Percentiles rank a stretch among this genome's conserved stretches.
Conservation (phyloP, 106 monocot genomes). For the Dactylorhiza incarnata region DNA sequence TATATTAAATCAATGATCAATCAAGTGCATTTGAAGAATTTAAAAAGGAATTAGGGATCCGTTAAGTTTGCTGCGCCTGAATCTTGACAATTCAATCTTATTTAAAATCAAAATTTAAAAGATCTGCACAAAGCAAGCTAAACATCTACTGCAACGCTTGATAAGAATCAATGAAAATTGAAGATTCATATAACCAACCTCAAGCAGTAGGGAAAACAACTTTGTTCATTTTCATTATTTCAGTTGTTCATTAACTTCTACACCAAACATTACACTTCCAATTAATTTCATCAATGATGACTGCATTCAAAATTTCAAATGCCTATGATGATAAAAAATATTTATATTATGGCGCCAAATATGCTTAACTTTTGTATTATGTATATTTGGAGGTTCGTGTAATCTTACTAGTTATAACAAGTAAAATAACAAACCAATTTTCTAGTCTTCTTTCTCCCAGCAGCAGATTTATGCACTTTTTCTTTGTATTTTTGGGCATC, state of each 20-base stretch:
- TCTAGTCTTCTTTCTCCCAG: slow-evolving; percentile 23
- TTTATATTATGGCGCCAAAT: no score
- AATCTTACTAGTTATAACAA: not conserved
- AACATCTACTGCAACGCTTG: no score
- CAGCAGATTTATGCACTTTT: slow-evolving; percentile 4
- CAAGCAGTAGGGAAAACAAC: not conserved
- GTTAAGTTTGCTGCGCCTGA: no score
- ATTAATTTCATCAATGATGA: not conserved
- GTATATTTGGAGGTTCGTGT: no score
- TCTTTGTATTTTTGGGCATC: not conserved
- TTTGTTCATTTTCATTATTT: not conserved
- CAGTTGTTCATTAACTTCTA: not conserved
- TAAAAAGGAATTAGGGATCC: not conserved
- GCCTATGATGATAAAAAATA: no score
- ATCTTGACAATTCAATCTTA: no score
- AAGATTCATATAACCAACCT: no score
- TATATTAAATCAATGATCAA: not conserved
- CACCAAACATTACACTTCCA: not conserved
- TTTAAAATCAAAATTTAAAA: no score
- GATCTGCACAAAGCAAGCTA: not conserved
- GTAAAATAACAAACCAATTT: slow-evolving; percentile 24
- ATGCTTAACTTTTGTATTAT: no score
- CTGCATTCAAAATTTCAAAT: not conserved
- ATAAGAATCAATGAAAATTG: no score
- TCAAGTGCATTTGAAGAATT: not conserved